phyloP scores from a whole-genome alignment of 148 eudicot genomes.

The Rhododendron vialii region DNA sequence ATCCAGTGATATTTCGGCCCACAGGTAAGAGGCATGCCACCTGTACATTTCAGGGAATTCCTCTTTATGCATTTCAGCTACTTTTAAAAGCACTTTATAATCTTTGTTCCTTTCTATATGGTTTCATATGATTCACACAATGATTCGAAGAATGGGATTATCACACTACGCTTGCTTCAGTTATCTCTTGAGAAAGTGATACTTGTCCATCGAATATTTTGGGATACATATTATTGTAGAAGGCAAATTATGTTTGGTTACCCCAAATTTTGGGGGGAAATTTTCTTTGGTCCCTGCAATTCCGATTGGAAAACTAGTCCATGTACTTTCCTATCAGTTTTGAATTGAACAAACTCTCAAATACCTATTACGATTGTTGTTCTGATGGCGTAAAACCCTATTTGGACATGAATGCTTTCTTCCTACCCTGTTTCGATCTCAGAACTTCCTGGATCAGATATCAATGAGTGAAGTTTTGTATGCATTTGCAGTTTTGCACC shows the following conservation, averaged over 20 bases:
- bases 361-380: background rate
- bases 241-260: background rate
- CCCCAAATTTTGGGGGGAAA: background rate
- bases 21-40: constrained; percentile 51
- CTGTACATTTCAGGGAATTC: background rate
- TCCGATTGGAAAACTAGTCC: background rate
- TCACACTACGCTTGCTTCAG: background rate
- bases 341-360: background rate
- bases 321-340: background rate
- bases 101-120: background rate
- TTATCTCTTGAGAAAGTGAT: background rate
- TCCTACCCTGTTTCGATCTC: background rate
- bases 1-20: constrained; percentile 55
- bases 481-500: background rate
- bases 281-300: background rate
- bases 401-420: background rate
- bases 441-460: background rate
- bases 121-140: background rate
- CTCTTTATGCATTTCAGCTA: background rate
- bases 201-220: background rate
- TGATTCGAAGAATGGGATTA: background rate
- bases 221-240: background rate
- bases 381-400: background rate
- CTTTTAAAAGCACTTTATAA: background rate
- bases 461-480: background rate